These are phyloP conservation scores for Hypoxylon rubiginosum DNA, from an alignment of 2,329 filamentous ascomycete species.

Conservation along the genomic window DNA sequence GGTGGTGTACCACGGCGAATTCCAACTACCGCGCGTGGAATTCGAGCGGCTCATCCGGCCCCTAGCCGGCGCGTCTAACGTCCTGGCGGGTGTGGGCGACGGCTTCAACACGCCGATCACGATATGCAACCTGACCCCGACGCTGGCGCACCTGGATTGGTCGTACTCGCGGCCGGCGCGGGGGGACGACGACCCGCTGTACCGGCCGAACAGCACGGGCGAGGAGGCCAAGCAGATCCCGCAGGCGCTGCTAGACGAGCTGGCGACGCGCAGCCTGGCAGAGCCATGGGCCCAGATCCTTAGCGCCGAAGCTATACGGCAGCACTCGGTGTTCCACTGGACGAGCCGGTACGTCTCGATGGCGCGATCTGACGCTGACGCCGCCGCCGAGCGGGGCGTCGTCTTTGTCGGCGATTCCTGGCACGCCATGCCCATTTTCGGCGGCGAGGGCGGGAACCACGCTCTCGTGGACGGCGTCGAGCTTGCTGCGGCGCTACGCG, in stretches of 20 bases:
- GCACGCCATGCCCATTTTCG: constrained; percentile 42
- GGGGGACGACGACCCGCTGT: constrained; percentile 15
- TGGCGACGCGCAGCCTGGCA: constrained; percentile 8
- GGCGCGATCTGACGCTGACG: constrained; percentile 16
- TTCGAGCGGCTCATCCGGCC: not conserved
- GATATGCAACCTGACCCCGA: not conserved
- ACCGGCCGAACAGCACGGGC: constrained; percentile 7
- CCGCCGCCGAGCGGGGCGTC: constrained; percentile 21
- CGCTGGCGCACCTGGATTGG: constrained; percentile 12
- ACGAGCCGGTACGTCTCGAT: constrained; percentile 60
- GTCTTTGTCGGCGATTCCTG: constrained; percentile 38
- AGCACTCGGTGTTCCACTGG: constrained; percentile 65
- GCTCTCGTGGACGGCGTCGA: constrained; percentile 41
- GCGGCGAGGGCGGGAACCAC: constrained; percentile 39
- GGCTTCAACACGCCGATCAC: constrained; percentile 20
- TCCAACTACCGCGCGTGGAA: too few species aligned
- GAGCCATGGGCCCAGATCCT: constrained; percentile 7
- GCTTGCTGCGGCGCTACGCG: constrained; percentile 5
- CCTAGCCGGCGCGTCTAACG: constrained; percentile 6
- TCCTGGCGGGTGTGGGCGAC: constrained; percentile 18
- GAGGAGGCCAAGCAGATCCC: constrained; percentile 11
- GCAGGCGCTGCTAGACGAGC: constrained; percentile 15
- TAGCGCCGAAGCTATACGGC: constrained; percentile 13
- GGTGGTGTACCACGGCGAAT: too few species aligned
- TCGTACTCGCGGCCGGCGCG: constrained; percentile 10